Base-by-base conservation (phyloP, 306 rosid genomes). In the Gleditsia sinensis region DNA sequence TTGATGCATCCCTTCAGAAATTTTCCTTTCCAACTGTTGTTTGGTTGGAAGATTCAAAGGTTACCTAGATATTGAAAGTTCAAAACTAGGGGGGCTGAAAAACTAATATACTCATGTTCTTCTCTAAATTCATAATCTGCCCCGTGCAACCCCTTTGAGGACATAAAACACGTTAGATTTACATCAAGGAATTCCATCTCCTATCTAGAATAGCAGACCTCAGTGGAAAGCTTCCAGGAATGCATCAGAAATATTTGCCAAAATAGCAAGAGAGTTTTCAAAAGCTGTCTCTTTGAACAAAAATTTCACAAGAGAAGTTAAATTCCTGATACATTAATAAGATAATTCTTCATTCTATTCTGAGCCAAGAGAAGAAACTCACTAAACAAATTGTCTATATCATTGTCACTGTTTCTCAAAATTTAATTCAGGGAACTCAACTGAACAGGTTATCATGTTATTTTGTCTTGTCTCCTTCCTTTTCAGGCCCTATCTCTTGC, bases 361-460 rank as follows among this genome's bases (percentile, higher is more conserved):
- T 51, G n/a, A 50, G 43, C 51, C 3, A 6, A 14, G 39, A 72
- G 48, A 68, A 67, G 25, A 50, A 74, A 49, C 16, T 20, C 74
- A 78, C 32, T 70, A 28, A 28, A 7, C 56, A 48, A 79, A 30
- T 25, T 21, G 63, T 7, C 16, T 64, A 46, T 28, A 45, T 55
- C 17, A 54, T 32, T 36, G 23, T 45, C 19, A 56, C 39, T 56
- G 27, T 9, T 27, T 54, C 33, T 4, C 5, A 14, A 69, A 51
- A 69, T 37, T 17, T 36, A 53, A 20, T 43, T 55, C 58, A 30
- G 34, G 28, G 42, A 55, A 37, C 69, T 43, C 48, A 60, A 42
- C 33, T 72, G 67, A 74, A 48, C 33, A 65, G 56, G n/a, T 46
- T 33, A n/a, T 56, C 40, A 55, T 32, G 24, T 72, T 34, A 54